Percentiles rank a stretch among this genome's conserved stretches.
Conservation (phyloP, 768 basidiomycete genomes). For the Tephrocybe sp. region DNA sequence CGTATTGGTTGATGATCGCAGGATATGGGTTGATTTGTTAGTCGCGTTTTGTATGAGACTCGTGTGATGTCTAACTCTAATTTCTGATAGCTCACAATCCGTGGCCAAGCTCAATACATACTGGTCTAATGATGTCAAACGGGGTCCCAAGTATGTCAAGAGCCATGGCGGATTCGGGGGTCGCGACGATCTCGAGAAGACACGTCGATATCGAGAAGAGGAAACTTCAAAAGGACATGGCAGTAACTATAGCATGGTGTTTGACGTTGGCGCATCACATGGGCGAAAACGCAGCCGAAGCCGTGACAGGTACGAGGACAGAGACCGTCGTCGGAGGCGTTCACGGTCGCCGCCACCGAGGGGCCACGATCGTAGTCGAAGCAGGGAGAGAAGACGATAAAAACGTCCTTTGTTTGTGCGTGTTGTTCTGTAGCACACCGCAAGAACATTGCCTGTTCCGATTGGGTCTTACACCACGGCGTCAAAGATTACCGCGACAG, state of each 20-base stretch:
- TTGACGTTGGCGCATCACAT: slow-evolving; percentile 52
- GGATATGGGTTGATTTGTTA: slow-evolving; percentile 99
- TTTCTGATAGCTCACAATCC: slow-evolving; percentile 74
- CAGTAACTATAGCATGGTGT: slow-evolving; percentile 74
- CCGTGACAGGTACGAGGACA: slow-evolving; percentile 36
- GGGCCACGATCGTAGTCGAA: slow-evolving; percentile 20
- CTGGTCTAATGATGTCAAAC: slow-evolving; percentile 79
- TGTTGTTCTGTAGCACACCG: slow-evolving; percentile 10
- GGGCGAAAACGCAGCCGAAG: slow-evolving; percentile 53
- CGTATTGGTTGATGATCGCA: slow-evolving; percentile 92
- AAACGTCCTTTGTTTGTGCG: slow-evolving; percentile 11
- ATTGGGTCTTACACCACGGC: slow-evolving; percentile 6
- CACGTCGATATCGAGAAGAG: slow-evolving; percentile 62
- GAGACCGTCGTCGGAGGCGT: slow-evolving; percentile 32
- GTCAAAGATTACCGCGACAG: background rate
- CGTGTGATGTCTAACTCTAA: slow-evolving; percentile 17
- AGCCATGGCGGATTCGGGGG: slow-evolving; percentile 59
- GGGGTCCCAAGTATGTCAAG: slow-evolving; percentile 35
- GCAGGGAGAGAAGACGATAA: slow-evolving; percentile 15
- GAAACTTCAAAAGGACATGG: slow-evolving; percentile 25
- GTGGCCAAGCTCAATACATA: slow-evolving; percentile 80
- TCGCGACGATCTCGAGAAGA: slow-evolving; percentile 71
- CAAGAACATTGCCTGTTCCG: slow-evolving; percentile 2
- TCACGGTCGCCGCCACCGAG: slow-evolving; percentile 34
- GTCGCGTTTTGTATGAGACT: slow-evolving; percentile 26